Evolutionary conservation across 148 eudicot species (phyloP).

Genomic region (Chenopodium album): DNA sequence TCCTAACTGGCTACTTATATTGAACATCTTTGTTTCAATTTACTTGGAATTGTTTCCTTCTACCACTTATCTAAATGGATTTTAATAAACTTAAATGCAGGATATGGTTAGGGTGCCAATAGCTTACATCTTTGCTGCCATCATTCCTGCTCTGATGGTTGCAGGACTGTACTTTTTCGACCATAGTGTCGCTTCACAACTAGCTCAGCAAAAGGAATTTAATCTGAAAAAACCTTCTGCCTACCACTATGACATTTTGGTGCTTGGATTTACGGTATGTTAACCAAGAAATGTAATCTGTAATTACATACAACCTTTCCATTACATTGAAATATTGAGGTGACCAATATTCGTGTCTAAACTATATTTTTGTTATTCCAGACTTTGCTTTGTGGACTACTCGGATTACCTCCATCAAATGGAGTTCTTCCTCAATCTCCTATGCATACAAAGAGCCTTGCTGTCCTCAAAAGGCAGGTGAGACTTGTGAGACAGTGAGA

Average conservation of each 20-base stretch:
- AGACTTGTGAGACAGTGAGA: background rate
- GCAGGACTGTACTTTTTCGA: constrained; percentile 48
- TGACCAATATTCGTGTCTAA: background rate
- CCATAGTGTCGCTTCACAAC: constrained; percentile 47
- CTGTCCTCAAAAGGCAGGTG: constrained; percentile 82
- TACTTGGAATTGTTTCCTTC: background rate
- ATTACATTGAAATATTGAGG: background rate
- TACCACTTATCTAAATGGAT: background rate
- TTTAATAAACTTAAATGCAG: constrained; percentile 21
- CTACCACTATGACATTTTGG: constrained; percentile 48
- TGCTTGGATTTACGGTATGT: constrained; percentile 88
- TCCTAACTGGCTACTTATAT: background rate
- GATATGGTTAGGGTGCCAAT: constrained; percentile 43
- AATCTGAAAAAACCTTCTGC: constrained; percentile 49
- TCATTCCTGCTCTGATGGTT: constrained; percentile 47
- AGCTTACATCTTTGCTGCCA: constrained; percentile 41
- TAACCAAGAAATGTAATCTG: background rate
- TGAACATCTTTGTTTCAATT: background rate
- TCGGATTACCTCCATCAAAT: constrained; percentile 91
- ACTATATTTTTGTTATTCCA: constrained; percentile 20
- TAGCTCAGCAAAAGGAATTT: constrained; percentile 54
- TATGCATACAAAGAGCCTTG: constrained; percentile 90
- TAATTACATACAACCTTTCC: background rate
- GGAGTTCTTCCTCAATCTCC: constrained; percentile 97
- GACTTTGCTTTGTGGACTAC: constrained; percentile 82